phyloP scores from a whole-genome alignment of 805 yeast species.

The Saccharomycopsis javanensis region DNA sequence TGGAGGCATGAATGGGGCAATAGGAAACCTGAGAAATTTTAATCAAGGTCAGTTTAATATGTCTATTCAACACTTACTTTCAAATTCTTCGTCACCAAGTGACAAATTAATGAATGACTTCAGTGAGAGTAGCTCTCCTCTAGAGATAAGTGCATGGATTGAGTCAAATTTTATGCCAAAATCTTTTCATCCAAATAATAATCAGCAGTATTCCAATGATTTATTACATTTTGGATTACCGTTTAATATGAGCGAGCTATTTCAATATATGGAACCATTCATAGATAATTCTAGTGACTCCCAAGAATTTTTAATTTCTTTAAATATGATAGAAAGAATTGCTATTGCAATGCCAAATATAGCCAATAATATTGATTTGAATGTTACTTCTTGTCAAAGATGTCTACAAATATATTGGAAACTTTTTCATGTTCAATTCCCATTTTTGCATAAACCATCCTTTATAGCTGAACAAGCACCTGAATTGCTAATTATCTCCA shows the following conservation, averaged over 20 bases:
- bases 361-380: conserved; percentile 5
- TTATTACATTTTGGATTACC: conserved; percentile 3
- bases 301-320: conserved; percentile 4
- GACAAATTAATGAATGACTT: neutral
- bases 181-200: neutral
- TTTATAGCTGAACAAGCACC: conserved; percentile 42
- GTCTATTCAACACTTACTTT: neutral
- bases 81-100: neutral
- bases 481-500: conserved; percentile 42
- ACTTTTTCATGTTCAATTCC: conserved; percentile 45
- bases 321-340: conserved; percentile 2
- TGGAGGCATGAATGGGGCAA: neutral
- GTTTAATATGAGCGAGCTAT: conserved; percentile 9
- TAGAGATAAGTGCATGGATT: conserved; percentile 12
- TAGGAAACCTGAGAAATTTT: neutral
- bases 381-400: conserved; percentile 17
- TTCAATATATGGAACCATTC: conserved; percentile 4
- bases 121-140: conserved; percentile 3
- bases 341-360: conserved; percentile 1
- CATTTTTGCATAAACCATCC: conserved; percentile 37
- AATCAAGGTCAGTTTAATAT: neutral
- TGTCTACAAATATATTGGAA: conserved; percentile 38
- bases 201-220: neutral
- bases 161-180: conserved; percentile 9
- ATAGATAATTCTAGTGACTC: neutral